These are phyloP conservation scores for Xerocomellus chrysenteron DNA, from an alignment of 768 basidiomycete genomes.

Conservation along the genomic window DNA sequence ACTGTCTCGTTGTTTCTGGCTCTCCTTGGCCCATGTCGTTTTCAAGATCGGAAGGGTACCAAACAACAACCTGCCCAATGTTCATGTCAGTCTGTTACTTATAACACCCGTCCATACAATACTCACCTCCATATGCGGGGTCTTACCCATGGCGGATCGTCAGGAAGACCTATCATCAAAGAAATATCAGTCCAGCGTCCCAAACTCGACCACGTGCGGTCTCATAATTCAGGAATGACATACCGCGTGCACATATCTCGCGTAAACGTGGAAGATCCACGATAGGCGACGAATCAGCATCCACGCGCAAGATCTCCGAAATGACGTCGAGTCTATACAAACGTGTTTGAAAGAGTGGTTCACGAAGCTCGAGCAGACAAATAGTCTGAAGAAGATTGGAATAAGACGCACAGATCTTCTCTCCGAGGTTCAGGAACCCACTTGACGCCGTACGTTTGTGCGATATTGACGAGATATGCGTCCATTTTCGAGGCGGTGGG, in stretches of 20 bases:
- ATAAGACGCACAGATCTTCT: slow-evolving; percentile 55
- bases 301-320: slow-evolving; percentile 57
- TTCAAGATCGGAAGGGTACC: slow-evolving; percentile 60
- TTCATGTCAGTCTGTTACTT: slow-evolving; percentile 5
- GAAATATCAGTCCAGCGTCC: background rate
- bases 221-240: slow-evolving; percentile 12
- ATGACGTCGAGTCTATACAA: slow-evolving; percentile 48
- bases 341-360: background rate
- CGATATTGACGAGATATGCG: slow-evolving; percentile 52
- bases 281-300: slow-evolving; percentile 40
- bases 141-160: slow-evolving; percentile 72
- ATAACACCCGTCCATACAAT: background rate
- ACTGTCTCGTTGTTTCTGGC: slow-evolving; percentile 58
- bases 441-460: slow-evolving; percentile 48
- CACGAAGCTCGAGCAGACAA: background rate
- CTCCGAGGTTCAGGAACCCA: slow-evolving; percentile 65
- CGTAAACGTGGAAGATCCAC: slow-evolving; percentile 60
- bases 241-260: slow-evolving; percentile 61
- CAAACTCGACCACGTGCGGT: background rate
- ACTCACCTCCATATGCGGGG: slow-evolving; percentile 77
- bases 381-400: too few relatives aligned
- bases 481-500: slow-evolving; percentile 60
- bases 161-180: slow-evolving; percentile 57
- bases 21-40: slow-evolving; percentile 56
- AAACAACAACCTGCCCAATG: slow-evolving; percentile 51